These are phyloP conservation scores for Aspergillus fructus DNA, from an alignment of 2,329 filamentous ascomycete genomes.

Conservation along the genomic window DNA sequence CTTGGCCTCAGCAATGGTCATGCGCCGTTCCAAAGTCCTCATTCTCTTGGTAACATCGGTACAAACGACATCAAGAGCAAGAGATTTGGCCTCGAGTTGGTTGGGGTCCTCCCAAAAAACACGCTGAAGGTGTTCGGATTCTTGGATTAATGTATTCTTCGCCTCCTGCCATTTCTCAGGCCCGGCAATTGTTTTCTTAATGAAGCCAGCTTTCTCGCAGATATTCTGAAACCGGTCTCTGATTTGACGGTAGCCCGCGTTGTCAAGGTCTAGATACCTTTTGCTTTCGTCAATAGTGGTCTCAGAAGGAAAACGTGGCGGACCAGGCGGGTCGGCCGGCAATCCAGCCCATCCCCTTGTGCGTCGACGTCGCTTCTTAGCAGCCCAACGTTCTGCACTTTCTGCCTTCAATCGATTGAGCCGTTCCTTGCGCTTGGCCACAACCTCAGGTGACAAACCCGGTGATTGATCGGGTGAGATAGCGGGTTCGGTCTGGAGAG, in stretches of 20 bases:
- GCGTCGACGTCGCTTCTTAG: slow-evolving; percentile 66
- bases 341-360: slow-evolving; percentile 68
- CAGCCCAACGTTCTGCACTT: slow-evolving; percentile 61
- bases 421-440: slow-evolving; percentile 56
- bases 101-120: slow-evolving; percentile 61
- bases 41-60: slow-evolving; percentile 80
- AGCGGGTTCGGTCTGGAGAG: slow-evolving; percentile 23
- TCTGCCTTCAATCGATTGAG: slow-evolving; percentile 57
- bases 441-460: slow-evolving; percentile 43
- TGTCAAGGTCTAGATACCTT: slow-evolving; percentile 64
- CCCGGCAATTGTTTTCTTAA: slow-evolving; percentile 74
- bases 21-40: slow-evolving; percentile 62
- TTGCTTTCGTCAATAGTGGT: slow-evolving; percentile 80
- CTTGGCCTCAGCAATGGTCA: slow-evolving; percentile 74
- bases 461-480: slow-evolving; percentile 31
- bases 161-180: slow-evolving; percentile 70
- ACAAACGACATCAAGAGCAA: slow-evolving; percentile 76
- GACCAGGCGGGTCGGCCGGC: slow-evolving; percentile 65
- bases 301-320: slow-evolving; percentile 76
- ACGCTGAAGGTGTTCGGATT: slow-evolving; percentile 62
- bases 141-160: slow-evolving; percentile 66
- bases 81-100: slow-evolving; percentile 60
- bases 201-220: slow-evolving; percentile 65
- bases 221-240: slow-evolving; percentile 69
- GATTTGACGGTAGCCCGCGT: slow-evolving; percentile 61